phyloP scores from a whole-genome alignment of 2,329 filamentous ascomycete species.

The Trichoderma polysporum region DNA sequence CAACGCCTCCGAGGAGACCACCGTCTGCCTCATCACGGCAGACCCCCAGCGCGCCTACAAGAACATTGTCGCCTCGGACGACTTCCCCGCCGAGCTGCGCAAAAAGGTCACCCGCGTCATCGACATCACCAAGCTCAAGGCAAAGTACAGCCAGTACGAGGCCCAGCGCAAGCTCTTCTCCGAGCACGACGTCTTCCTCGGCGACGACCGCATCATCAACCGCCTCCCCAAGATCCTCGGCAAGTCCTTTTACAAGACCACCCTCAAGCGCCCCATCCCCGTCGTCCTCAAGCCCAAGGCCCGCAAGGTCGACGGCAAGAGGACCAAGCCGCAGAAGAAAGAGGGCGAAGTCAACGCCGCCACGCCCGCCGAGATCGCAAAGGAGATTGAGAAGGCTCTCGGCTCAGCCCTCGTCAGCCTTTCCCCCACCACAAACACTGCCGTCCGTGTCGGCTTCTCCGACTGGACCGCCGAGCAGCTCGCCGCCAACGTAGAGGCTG shows the following conservation, averaged over 20 bases:
- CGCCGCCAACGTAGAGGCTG: constrained; percentile 75
- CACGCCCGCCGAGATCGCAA: constrained; percentile 66
- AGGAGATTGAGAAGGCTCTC: constrained; percentile 78
- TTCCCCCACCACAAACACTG: constrained; percentile 73
- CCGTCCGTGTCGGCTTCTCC: constrained; percentile 75
- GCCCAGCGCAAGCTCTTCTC: constrained; percentile 75
- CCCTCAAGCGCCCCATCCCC: constrained; percentile 82
- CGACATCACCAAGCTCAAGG: constrained; percentile 73
- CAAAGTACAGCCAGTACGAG: constrained; percentile 88
- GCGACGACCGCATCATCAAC: constrained; percentile 80
- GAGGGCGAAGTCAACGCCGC: constrained; percentile 45
- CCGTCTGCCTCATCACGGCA: constrained; percentile 84
- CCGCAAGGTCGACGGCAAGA: constrained; percentile 60
- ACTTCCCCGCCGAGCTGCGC: constrained; percentile 66
- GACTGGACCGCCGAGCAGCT: constrained; percentile 73
- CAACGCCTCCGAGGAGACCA: constrained; percentile 61
- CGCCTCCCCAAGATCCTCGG: constrained; percentile 75
- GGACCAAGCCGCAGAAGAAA: constrained; percentile 57
- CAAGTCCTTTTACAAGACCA: constrained; percentile 88
- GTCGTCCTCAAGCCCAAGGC: constrained; percentile 66
- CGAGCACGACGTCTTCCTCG: constrained; percentile 92
- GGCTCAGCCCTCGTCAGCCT: constrained; percentile 78
- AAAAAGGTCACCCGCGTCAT: constrained; percentile 74
- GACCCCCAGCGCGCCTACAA: constrained; percentile 84
- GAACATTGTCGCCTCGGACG: constrained; percentile 73